A percentile compares a stretch with the other conserved stretches of the same genome.
Conservation (phyloP, 2,329 filamentous ascomycete species). For the Orbilia oligospora region DNA sequence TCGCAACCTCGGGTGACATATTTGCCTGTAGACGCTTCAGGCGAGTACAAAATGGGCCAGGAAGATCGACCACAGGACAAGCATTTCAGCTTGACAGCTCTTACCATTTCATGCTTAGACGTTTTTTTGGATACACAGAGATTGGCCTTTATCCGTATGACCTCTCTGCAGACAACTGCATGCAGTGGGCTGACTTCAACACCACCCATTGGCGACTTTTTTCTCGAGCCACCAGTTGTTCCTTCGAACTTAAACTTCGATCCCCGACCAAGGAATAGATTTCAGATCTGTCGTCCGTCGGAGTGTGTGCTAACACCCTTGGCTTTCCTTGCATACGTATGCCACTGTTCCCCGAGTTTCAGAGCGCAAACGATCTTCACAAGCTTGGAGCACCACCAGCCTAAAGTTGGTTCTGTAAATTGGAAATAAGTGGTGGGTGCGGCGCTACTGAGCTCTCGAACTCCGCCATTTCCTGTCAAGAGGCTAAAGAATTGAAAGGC, state of each 20-base stretch:
- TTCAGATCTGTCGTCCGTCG: slow-evolving; percentile 30
- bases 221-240: slow-evolving; percentile 1
- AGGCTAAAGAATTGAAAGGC: slow-evolving; percentile 22
- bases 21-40: slow-evolving; percentile 50
- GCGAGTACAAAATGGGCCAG: slow-evolving; percentile 28
- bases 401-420: slow-evolving; percentile 49
- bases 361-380: slow-evolving; percentile 46
- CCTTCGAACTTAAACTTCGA: slow-evolving; percentile 2
- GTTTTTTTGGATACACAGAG: slow-evolving; percentile 35
- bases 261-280: slow-evolving; percentile 16
- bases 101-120: slow-evolving; percentile 35
- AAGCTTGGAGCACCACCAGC: slow-evolving; percentile 19
- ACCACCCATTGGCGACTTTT: slow-evolving; percentile 53
- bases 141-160: slow-evolving; percentile 57
- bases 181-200: slow-evolving; percentile 56
- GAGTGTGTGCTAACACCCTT: slow-evolving; percentile 31
- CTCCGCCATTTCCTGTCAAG: slow-evolving; percentile 51
- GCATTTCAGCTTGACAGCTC: slow-evolving; percentile 46
- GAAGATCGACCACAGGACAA: slow-evolving; percentile 40
- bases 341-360: slow-evolving; percentile 41
- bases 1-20: slow-evolving; percentile 50
- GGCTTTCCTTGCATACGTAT: slow-evolving; percentile 49
- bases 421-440: slow-evolving; percentile 40
- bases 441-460: slow-evolving; percentile 58
- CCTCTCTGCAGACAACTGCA: slow-evolving; percentile 59